Percentiles rank a stretch among this genome's conserved stretches.
Conservation (phyloP, 1,284 basidiomycete species). For the Ganoderma multipileum region DNA sequence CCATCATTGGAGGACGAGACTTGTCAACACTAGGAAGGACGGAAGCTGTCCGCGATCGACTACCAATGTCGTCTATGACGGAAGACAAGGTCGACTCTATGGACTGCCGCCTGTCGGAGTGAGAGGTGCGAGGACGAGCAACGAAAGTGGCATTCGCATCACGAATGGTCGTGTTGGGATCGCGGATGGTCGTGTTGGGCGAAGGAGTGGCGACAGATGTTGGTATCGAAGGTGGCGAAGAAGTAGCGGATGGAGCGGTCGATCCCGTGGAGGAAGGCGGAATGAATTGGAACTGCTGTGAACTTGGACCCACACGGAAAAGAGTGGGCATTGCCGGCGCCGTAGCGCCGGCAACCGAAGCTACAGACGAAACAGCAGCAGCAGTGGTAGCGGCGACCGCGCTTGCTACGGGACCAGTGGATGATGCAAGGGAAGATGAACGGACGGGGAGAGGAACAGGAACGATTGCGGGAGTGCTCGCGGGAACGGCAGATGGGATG, state of each 20-base stretch:
- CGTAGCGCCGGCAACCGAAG: constrained; percentile 22
- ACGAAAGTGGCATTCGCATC: constrained; percentile 54
- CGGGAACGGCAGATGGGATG: constrained; percentile 25
- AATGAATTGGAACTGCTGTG: constrained; percentile 82
- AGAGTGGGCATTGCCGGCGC: constrained; percentile 30
- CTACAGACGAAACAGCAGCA: constrained; percentile 24
- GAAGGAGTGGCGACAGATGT: constrained; percentile 42
- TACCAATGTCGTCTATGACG: constrained; percentile 48
- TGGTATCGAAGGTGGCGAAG: constrained; percentile 30
- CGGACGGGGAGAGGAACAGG: constrained; percentile 23
- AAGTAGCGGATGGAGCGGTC: constrained; percentile 29
- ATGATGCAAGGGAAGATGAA: constrained; percentile 24
- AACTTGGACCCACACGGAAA: constrained; percentile 56
- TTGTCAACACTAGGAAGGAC: constrained; percentile 69
- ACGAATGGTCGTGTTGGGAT: constrained; percentile 53
- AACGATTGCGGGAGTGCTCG: constrained; percentile 26
- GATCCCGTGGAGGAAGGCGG: constrained; percentile 51
- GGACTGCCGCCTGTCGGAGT: constrained; percentile 52
- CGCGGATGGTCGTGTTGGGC: constrained; percentile 51
- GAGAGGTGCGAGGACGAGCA: constrained; percentile 48
- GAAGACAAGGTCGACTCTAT: constrained; percentile 73
- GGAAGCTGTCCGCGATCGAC: constrained; percentile 66
- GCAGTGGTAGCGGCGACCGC: constrained; percentile 28
- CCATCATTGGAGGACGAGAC: constrained; percentile 84
- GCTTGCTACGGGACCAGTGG: constrained; percentile 19